A percentile compares a stretch with the other conserved stretches of the same genome.
Conservation (phyloP, 768 basidiomycete genomes). For the Pleurotus platypus region DNA sequence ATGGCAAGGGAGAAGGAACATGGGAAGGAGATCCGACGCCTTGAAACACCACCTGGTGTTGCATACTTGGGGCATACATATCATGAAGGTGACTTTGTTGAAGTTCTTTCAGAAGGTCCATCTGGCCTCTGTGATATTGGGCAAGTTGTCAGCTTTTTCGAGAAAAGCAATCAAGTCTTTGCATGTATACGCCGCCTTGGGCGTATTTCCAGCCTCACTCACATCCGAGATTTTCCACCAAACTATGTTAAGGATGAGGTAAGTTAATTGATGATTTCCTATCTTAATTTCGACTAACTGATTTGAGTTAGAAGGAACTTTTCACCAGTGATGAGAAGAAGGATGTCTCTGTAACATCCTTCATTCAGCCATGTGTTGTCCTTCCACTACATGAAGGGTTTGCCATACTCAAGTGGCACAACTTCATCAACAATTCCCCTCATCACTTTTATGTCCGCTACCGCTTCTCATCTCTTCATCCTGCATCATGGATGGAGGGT, state of each 20-base stretch:
- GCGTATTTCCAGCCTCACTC: neutral
- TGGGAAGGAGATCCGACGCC: slow-evolving; percentile 20
- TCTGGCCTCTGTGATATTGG: slow-evolving; percentile 56
- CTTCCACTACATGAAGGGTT: slow-evolving; percentile 26
- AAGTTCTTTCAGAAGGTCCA: slow-evolving; percentile 35
- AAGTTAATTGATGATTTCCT: slow-evolving; percentile 7
- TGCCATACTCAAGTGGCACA: slow-evolving; percentile 22
- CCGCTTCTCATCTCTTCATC: neutral
- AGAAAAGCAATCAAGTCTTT: slow-evolving; percentile 17
- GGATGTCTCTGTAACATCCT: slow-evolving; percentile 25
- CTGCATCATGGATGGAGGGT: too few relatives aligned
- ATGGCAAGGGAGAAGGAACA: slow-evolving; percentile 27
- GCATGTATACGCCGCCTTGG: neutral
- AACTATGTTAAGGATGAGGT: slow-evolving; percentile 58
- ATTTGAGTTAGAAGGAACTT: slow-evolving; percentile 47
- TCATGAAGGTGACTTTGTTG: slow-evolving; percentile 60
- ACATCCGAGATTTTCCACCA: slow-evolving; percentile 26
- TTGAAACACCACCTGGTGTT: slow-evolving; percentile 38
- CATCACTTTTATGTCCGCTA: slow-evolving; percentile 57
- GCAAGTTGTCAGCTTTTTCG: slow-evolving; percentile 31
- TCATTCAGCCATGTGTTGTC: slow-evolving; percentile 50
- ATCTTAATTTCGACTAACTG: slow-evolving; percentile 1
- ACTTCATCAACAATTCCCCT: slow-evolving; percentile 42
- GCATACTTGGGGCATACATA: slow-evolving; percentile 44
- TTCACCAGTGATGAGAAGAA: slow-evolving; percentile 50